phyloP scores from a whole-genome alignment of 2,329 filamentous ascomycete species.

The Xylaria polymorpha region DNA sequence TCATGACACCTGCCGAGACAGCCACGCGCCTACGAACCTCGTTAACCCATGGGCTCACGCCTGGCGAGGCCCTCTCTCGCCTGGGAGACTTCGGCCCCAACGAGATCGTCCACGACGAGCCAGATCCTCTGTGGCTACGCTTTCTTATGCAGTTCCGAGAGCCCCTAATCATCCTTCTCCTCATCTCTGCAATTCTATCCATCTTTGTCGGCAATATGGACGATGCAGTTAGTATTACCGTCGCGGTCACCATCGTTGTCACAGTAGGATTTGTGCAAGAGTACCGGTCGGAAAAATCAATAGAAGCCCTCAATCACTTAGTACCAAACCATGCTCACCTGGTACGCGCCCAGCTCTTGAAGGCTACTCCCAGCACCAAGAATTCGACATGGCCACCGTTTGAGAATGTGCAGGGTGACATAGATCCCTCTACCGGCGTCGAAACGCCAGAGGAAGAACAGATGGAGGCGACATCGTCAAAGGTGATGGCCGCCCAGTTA shows the following conservation, averaged over 20 bases:
- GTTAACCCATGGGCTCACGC: slow-evolving; percentile 82
- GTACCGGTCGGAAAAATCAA: slow-evolving; percentile 95
- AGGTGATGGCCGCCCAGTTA: slow-evolving; percentile 86
- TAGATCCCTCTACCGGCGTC: slow-evolving; percentile 62
- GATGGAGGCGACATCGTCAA: slow-evolving; percentile 79
- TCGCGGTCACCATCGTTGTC: slow-evolving; percentile 96
- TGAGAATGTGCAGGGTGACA: slow-evolving; percentile 58
- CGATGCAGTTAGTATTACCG: slow-evolving; percentile 93
- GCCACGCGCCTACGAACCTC: slow-evolving; percentile 84
- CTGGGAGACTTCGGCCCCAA: slow-evolving; percentile 87
- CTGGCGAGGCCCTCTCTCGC: slow-evolving; percentile 82
- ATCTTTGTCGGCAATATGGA: slow-evolving; percentile 93
- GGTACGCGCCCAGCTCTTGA: slow-evolving; percentile 71
- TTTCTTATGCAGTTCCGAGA: slow-evolving; percentile 98
- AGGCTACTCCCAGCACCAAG: slow-evolving; percentile 50
- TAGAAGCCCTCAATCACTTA: slow-evolving; percentile 92
- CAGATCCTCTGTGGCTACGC: slow-evolving; percentile 93
- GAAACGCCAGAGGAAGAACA: slow-evolving; percentile 71
- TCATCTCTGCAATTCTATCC: slow-evolving; percentile 88
- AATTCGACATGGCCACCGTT: slow-evolving; percentile 62
- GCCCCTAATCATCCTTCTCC: slow-evolving; percentile 89
- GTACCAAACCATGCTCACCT: slow-evolving; percentile 96
- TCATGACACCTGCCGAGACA: slow-evolving; percentile 81
- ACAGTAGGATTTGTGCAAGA: slow-evolving; percentile 97
- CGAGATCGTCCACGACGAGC: slow-evolving; percentile 92